These are phyloP conservation scores for Chlorencoelia australis DNA, from an alignment of 2,329 filamentous ascomycete genomes.

Conservation along the genomic window DNA sequence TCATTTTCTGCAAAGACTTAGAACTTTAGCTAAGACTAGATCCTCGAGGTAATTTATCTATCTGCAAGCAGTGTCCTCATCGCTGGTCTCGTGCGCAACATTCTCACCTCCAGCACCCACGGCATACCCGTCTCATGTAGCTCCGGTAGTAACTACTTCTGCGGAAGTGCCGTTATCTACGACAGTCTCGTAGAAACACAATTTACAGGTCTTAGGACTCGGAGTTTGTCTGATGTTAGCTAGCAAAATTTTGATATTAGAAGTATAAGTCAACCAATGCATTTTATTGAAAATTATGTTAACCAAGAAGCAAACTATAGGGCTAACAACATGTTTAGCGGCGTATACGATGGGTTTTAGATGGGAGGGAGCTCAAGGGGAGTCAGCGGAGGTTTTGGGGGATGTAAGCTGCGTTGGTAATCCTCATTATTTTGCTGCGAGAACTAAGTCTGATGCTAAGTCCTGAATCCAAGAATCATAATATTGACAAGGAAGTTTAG, in stretches of 20 bases:
- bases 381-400: neutral
- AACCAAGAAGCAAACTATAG: neutral
- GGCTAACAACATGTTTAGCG: neutral
- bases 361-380: neutral
- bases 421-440: conserved; percentile 3
- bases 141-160: neutral
- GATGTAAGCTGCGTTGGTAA: conserved; percentile 1
- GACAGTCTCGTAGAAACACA: conserved; percentile 3
- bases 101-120: conserved; percentile 3
- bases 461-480: neutral
- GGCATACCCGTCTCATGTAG: conserved; percentile 1
- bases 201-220: neutral
- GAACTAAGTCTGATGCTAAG: neutral
- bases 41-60: conserved; percentile 3
- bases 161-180: conserved; percentile 2
- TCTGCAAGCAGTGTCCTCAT: conserved; percentile 2
- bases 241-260: conserved; percentile 3
- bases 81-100: conserved; percentile 2
- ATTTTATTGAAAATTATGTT: conserved; percentile 4
- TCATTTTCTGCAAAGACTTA: neutral
- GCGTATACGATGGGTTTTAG: neutral
- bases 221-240: conserved; percentile 1
- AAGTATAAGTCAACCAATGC: conserved; percentile 2
- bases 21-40: neutral
- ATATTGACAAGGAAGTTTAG: neutral